Percentiles rank a stretch among this genome's conserved stretches.
Conservation (phyloP, 495 filamentous ascomycete genomes). For the Penicillium maclennaniae region DNA sequence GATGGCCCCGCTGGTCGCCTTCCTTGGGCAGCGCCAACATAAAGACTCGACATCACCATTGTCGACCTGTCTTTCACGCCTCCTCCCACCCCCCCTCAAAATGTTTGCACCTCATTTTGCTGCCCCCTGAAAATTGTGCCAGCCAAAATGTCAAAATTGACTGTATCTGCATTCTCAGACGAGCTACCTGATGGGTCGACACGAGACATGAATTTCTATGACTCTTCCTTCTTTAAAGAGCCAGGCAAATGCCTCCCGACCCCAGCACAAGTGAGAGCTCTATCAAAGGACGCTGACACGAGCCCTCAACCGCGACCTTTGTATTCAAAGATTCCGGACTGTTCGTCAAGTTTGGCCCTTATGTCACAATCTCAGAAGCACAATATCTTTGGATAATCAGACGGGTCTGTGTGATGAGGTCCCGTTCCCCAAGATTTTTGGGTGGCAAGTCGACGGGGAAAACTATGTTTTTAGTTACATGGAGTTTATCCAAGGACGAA, state of each 20-base stretch:
- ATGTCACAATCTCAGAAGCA: conserved; percentile 38
- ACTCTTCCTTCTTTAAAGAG: conserved; percentile 25
- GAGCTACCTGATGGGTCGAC: conserved; percentile 9
- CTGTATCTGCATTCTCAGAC: neutral
- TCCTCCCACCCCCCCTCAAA: no score
- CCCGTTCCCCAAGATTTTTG: conserved; percentile 47
- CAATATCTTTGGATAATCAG: conserved; percentile 42
- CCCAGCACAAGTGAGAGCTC: conserved; percentile 20
- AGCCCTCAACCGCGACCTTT: conserved; percentile 20
- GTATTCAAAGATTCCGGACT: conserved; percentile 36
- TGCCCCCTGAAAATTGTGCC: neutral
- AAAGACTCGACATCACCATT: no score
- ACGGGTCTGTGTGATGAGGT: conserved; percentile 29
- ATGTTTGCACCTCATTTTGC: neutral
- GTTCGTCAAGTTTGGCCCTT: conserved; percentile 43
- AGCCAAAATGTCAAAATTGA: neutral
- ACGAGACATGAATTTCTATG: conserved; percentile 21
- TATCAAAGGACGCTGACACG: conserved; percentile 12
- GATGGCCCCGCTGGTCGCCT: no score
- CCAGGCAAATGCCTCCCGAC: conserved; percentile 16
- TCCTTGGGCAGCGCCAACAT: no score
- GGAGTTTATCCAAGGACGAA: conserved; percentile 40
- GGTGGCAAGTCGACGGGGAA: conserved; percentile 39
- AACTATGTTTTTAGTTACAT: conserved; percentile 46
- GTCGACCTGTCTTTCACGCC: no score